These are phyloP conservation scores for Podila minutissima DNA, from an alignment of 192 early-diverging fungal genomes.

Conservation along the genomic window DNA sequence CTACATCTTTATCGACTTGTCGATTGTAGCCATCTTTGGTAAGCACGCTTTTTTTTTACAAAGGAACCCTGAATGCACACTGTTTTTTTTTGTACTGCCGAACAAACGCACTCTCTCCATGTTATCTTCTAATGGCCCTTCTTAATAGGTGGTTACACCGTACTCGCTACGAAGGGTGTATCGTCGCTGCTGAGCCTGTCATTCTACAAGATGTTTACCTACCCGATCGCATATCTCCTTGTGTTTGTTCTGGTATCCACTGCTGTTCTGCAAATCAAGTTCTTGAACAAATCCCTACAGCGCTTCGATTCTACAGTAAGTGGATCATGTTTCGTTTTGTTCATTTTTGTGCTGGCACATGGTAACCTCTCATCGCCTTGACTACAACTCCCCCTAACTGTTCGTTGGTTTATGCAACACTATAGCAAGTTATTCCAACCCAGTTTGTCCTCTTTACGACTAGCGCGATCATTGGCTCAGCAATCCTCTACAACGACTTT, in stretches of 20 bases:
- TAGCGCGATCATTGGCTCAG: slow-evolving; percentile 74
- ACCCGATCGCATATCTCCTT: slow-evolving; percentile 71
- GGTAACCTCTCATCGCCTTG: background rate
- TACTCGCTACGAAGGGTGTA: slow-evolving; percentile 74
- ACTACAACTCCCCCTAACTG: background rate
- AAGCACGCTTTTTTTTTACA: slow-evolving; percentile 8
- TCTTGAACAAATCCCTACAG: slow-evolving; percentile 72
- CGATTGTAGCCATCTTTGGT: slow-evolving; percentile 76
- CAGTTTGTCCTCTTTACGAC: slow-evolving; percentile 82
- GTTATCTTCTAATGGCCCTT: background rate
- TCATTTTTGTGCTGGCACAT: background rate
- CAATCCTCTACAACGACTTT: slow-evolving; percentile 74
- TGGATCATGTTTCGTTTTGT: background rate
- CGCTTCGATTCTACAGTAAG: slow-evolving; percentile 71
- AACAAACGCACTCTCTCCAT: no score
- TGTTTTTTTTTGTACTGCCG: no score
- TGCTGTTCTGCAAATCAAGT: slow-evolving; percentile 72
- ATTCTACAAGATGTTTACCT: slow-evolving; percentile 70
- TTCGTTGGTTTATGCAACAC: background rate
- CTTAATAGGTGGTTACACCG: slow-evolving; percentile 73
- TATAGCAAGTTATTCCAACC: slow-evolving; percentile 74
- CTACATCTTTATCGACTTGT: slow-evolving; percentile 72
- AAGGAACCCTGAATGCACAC: background rate
- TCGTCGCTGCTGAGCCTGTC: slow-evolving; percentile 72
- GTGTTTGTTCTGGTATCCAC: slow-evolving; percentile 67